Evolutionary conservation across 2,329 filamentous ascomycete species (phyloP), one percentile per base, ranked within the genome.

Genomic region (Aspergillus terreus): DNA sequence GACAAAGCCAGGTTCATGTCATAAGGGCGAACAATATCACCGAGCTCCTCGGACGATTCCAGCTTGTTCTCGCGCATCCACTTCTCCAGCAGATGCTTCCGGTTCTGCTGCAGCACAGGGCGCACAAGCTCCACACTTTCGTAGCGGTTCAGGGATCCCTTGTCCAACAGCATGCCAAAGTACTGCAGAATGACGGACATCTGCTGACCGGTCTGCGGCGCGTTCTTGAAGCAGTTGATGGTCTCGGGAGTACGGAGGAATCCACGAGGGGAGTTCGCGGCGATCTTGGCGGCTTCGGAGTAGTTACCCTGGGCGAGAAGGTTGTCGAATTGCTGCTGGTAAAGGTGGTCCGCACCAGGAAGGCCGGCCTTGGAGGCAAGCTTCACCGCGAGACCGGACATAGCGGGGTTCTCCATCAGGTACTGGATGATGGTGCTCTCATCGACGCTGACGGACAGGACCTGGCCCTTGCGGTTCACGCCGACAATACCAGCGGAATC

Each of bases 61-160:
- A 99, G 82, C 79, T 99, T 99, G 73, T 90, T 88, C 75, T 97
- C 94, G 67, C 87, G 87, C 71, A 97, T 82, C 95, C 95, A 99
- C 75, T 99, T 99, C 76, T 97, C 94, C 25, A 99, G 82, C 23
- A 99, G 78, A 67, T 97, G 90, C 76, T 96, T 97, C 59, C 94
- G 85, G 71, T 92, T 94, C 73, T 99, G 94, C 51, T 88, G 85
- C 52, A 99, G 81, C 17, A 99, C 94, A 17, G 94, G 94, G 60
- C 91, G 85, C 9, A 94, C 92, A 55, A 99, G 81, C 76, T 99
- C 94, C 36, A 99, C 78, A 44, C 92, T 96, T 75, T 99, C 94
- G 59, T 95, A 88, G 68, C 87, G 85, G 76, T 99, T 99, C 43
- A 99, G 78, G 25, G 83, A 83, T 52, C 94, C 92, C 82, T 99